Percentiles rank a stretch among this genome's conserved stretches.
Evolutionary conservation across 345 rosid species (phyloP).

Genomic region (Gossypium thurberi): DNA sequence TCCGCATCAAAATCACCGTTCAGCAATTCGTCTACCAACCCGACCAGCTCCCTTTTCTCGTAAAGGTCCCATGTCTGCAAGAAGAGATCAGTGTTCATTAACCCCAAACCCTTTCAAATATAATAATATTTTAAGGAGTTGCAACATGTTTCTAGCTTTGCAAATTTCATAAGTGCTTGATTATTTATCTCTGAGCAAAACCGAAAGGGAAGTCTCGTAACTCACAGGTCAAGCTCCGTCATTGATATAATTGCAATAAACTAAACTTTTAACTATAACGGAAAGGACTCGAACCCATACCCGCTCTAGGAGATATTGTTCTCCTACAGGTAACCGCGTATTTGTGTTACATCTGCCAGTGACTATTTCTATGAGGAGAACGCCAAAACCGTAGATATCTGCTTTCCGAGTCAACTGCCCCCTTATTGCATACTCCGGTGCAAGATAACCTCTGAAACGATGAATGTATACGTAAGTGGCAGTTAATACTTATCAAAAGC

Average conservation of each 20-base stretch:
- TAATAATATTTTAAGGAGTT: neutral
- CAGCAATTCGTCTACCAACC: constrained; percentile 46
- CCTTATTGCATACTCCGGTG: constrained; percentile 94
- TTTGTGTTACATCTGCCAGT: constrained; percentile 87
- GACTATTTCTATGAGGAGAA: constrained; percentile 81
- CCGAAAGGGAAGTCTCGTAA: neutral
- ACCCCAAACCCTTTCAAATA: constrained; percentile 1
- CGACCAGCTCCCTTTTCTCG: constrained; percentile 63
- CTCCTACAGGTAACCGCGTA: constrained; percentile 55
- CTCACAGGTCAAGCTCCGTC: neutral
- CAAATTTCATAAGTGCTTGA: neutral
- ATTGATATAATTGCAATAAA: neutral
- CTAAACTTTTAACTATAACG: neutral
- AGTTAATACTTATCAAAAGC: neutral
- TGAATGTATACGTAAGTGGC: constrained; percentile 14
- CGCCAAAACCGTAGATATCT: constrained; percentile 86
- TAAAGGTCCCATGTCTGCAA: constrained; percentile 80
- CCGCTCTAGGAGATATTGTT: constrained; percentile 82
- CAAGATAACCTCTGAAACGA: constrained; percentile 75
- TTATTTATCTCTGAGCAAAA: neutral
- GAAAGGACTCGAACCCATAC: constrained; percentile 32
- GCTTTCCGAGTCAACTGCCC: constrained; percentile 92
- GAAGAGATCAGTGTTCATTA: constrained; percentile 7
- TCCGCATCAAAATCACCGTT: constrained; percentile 62
- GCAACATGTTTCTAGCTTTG: neutral